Conservation (phyloP, 2,329 filamentous ascomycete genomes). For the Chaetomiaceae sp. region DNA sequence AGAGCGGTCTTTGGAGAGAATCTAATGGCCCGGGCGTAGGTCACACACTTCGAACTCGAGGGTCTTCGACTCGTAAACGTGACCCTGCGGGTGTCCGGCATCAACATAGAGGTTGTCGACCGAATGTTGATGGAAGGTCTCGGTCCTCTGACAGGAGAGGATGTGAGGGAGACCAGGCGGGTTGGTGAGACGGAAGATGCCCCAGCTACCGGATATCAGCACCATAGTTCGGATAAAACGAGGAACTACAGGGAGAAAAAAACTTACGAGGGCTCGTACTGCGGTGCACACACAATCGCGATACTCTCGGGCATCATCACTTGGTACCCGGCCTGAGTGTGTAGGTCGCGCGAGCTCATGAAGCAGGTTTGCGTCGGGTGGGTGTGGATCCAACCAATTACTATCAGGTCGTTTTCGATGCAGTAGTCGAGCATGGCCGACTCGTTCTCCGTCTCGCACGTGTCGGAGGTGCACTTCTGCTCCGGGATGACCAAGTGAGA, state of each 20-base stretch:
- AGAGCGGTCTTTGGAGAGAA: not conserved
- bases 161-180: conserved; percentile 87
- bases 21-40: conserved; percentile 35
- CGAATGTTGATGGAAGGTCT: conserved; percentile 75
- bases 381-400: conserved; percentile 96
- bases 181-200: conserved; percentile 88
- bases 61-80: conserved; percentile 64
- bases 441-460: conserved; percentile 91
- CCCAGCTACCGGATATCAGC: conserved; percentile 56
- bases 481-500: conserved; percentile 84
- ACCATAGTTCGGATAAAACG: not conserved
- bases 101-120: conserved; percentile 72
- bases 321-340: conserved; percentile 92
- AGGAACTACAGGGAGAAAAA: not conserved
- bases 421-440: conserved; percentile 83
- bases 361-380: conserved; percentile 97
- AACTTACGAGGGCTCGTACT: conserved; percentile 67
- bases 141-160: conserved; percentile 68
- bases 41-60: conserved; percentile 59
- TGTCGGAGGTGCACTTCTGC: conserved; percentile 84
- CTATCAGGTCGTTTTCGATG: conserved; percentile 74
- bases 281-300: conserved; percentile 92
- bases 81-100: conserved; percentile 61
- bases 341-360: conserved; percentile 89
- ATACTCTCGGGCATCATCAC: conserved; percentile 95